Base-by-base conservation (phyloP, 2,329 filamentous ascomycete species). In the Drechslera avenae region DNA sequence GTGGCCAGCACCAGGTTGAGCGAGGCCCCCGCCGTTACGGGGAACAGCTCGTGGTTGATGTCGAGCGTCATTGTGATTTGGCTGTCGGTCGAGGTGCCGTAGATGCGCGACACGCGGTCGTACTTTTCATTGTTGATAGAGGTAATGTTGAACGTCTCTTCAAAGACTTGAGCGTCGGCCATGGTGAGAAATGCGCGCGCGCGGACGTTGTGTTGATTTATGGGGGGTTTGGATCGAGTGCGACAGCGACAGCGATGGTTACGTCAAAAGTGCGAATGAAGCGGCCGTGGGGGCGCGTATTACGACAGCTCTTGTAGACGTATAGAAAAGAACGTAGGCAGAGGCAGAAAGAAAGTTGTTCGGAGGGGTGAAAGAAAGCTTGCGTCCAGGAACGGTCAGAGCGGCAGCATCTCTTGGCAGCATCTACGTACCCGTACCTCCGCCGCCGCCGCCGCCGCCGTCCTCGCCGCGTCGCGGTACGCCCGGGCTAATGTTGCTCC, bases 11-110 rank as follows among this genome's bases (percentile, higher is more conserved):
- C 86, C 59, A 97, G 80, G 59, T 89, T 87, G 51, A 99, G 75
- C 12, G 82, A 87, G 63, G 96, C 92, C 70, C 88, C 89, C 7
- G 85, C 78, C 32, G 79, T 73, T 64, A 89, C 85, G 2, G 90
- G 90, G 76, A 94, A 97, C 6, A 99, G 84, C 77, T 99, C 93
- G 50, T 85, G 88, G 80, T 97, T 97, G 76, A 97, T 86, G 77
- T 99, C 94, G 54, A 99, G 88, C 5, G 85, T 87, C 79, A 97
- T 86, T 58, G 85, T 82, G 23, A 89, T 90, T 81, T 64, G 84
- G 76, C 92, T 84, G 76, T 96, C 91, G 62, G 83, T 81, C 18
- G 88, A 93, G 43, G 83, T 89, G 70, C 86, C 91, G 47, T 80
- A 85, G 70, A 97, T 85, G 63, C 94, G 93, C 47, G 90, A 89